Evolutionary conservation across 331 rosid species (phyloP), one percentile per base, ranked within the genome.

Genomic region (Quercus lobata): DNA sequence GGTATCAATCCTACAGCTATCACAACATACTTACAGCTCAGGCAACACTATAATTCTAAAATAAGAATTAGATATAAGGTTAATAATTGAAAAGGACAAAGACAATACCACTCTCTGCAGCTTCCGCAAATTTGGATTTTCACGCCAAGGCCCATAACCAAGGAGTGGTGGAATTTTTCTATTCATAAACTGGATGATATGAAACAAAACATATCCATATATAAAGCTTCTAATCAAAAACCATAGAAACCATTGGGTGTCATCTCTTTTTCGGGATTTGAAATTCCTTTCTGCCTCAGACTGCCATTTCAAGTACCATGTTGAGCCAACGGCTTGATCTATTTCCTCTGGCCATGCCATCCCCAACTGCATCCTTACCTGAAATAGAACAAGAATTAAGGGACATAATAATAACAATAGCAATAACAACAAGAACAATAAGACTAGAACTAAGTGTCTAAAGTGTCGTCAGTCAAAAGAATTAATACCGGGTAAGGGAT

Each of bases 281-380:
- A 84, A 87, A 75, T 56, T 87, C 80, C 56, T 78, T 87, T 91
- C 98, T 80, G 97, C 90, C 88, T 86, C 91, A 49, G 97, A 90
- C 83, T 95, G 98, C 93, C 96, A 92, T 86, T 91, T 85, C 89
- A 95, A 86, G 88, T 87, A 92, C 98, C 97, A 90, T 30, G 97
- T 85, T 69, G 93, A 77, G 37, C 68, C 94, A 76, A 89, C 92
- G 21, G 88, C 82, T 88, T 88, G 92, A 79, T 86, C 80, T 80
- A 85, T 81, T 86, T 88, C 98, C 90, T 90, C 97, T 27, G 98
- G 94, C 97, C 97, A 92, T 72, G 94, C 97, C 99, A 93, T 91
- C 82, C 98, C 97, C 83, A 92, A 76, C 78, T 46, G 82, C 74
- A 92, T 79, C 85, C 97, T 87, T 71, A 87, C 86, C 98, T 95